Percentiles rank a stretch among this genome's conserved stretches.
Evolutionary conservation across 345 rosid species (phyloP).

Genomic region (Brassica incana): DNA sequence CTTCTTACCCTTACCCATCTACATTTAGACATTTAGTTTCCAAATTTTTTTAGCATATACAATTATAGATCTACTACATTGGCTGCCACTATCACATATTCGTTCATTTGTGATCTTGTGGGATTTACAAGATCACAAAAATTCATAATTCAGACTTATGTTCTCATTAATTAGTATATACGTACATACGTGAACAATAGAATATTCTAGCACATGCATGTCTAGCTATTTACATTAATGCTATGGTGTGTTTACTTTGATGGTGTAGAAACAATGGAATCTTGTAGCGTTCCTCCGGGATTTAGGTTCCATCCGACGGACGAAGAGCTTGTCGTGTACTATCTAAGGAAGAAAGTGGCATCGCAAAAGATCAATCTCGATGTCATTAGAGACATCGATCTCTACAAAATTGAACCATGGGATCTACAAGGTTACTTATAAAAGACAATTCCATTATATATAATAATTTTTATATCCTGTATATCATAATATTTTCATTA

Average conservation of each 20-base stretch:
- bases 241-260: constrained; percentile 42
- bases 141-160: background rate
- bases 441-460: background rate
- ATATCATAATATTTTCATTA: background rate
- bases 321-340: constrained; percentile 93
- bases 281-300: constrained; percentile 84
- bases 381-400: constrained; percentile 89
- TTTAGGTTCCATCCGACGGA: constrained; percentile 96
- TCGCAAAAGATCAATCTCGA: constrained; percentile 95
- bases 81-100: background rate
- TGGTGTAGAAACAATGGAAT: constrained; percentile 49
- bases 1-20: background rate
- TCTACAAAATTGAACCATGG: constrained; percentile 94
- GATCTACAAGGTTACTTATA: constrained; percentile 74
- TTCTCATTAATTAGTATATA: background rate
- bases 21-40: background rate
- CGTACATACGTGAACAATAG: background rate
- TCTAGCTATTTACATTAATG: background rate
- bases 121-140: background rate
- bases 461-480: background rate
- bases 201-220: too few relatives aligned
- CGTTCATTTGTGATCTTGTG: background rate
- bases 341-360: constrained; percentile 86
- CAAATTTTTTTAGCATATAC: background rate
- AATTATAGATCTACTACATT: background rate